Evolutionary conservation across 169 alveolate species (phyloP).

Genomic region (Plasmodium gaboni): DNA sequence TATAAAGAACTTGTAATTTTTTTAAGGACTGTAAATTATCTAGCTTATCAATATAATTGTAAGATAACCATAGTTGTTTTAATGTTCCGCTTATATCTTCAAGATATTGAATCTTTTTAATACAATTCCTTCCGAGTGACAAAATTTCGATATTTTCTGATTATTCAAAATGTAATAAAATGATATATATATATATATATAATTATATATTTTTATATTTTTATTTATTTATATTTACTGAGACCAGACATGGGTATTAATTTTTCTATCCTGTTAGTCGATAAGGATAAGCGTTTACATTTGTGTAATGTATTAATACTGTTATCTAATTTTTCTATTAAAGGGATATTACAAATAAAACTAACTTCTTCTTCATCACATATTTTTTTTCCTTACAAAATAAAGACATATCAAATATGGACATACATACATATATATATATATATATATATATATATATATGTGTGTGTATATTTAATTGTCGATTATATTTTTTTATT

Average conservation of each 20-base stretch:
- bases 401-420: too few species aligned
- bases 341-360: conserved; percentile 49
- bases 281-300: conserved; percentile 60
- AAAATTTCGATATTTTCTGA: conserved; percentile 50
- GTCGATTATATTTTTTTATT: neutral
- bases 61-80: conserved; percentile 56
- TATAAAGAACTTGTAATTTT: conserved; percentile 53
- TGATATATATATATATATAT: neutral
- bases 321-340: conserved; percentile 44
- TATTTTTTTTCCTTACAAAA: conserved; percentile 38
- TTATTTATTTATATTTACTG: conserved; percentile 8
- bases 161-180: neutral
- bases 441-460: too few species aligned
- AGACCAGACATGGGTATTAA: conserved; percentile 53
- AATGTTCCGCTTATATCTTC: conserved; percentile 62
- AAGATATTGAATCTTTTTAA: conserved; percentile 39
- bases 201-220: neutral
- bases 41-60: conserved; percentile 49
- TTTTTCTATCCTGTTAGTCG: conserved; percentile 55
- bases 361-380: conserved; percentile 68
- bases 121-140: conserved; percentile 62
- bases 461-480: neutral
- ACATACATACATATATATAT: too few species aligned
- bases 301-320: conserved; percentile 43
- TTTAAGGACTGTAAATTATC: conserved; percentile 54